Evolutionary conservation across 192 early-diverging fungal species (phyloP), one percentile per base, ranked within the genome.

Genomic region (Chytriomyces sp.): DNA sequence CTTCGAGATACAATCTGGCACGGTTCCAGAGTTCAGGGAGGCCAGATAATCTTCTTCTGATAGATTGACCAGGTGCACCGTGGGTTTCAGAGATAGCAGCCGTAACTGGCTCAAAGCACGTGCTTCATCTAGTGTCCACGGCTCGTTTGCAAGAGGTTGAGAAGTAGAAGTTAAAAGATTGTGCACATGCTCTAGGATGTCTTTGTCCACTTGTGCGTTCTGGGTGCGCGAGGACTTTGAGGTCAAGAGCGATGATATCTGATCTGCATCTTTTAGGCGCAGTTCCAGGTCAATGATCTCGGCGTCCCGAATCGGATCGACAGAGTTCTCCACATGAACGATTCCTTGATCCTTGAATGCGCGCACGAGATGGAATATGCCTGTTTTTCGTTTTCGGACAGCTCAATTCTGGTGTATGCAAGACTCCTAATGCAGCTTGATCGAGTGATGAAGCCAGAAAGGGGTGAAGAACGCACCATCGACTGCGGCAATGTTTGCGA

Each of bases 71-170:
- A 98, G 88, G 78, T 95, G 96, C 32, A 81, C 76, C 28, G 79
- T 70, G 31, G 96, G 95, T 82, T 98, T 98, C 74, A 95, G 91
- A n/a, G 95, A 96, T 61, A 98, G 77, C 61, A 98, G 80, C 39
- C 81, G 79, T 73, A 94, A 85, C 33, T 75, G 59, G 77, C 95
- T 95, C 83, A 96, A 93, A 33, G 93, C 80, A 41, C 91, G 92
- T 39, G 93, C 84, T 77, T 98, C 96, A 83, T 92, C 91, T 80
- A 92, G 92, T 75, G 79, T 83, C 96, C 96, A 98, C 19, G 65
- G 52, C 39, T 68, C 65, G n/a, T 22, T 14, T 5, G 32, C 34
- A 10, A 68, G 52, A 30, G 52, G 65, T 6, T 39, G 44, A 28
- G 52, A 37, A 8, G 65, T 33, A 25, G 52, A 55, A 8, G 65